Evolutionary conservation across 2,329 filamentous ascomycete genomes (phyloP), one percentile per base, ranked within the genome.

Genomic region (Paraconiothyrium sp.): DNA sequence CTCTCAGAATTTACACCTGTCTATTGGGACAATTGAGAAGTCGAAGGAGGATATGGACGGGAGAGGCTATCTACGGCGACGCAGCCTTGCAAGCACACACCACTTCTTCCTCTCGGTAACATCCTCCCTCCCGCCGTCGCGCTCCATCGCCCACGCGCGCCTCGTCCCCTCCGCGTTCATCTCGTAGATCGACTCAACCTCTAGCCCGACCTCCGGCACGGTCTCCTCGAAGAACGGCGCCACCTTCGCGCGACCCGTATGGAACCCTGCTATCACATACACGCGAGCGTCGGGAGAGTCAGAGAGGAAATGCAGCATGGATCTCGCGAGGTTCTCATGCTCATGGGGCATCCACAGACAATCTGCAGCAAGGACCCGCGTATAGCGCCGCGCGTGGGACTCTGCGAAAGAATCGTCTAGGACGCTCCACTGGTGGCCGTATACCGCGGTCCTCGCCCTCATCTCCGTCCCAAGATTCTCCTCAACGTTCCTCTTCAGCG

Each of bases 271-370:
- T 7, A 92, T 83, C n/a, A 89, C 85, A 79, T 89, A 88, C 54
- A 88, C 85, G 37, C 86, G 81, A 2, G 87, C 85, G 13, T 69
- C 75, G 1, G 78, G 68, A 3, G 72, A 76, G 5, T 72, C 72
- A 1, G 75, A 78, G 20, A 92, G 80, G 72, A 92, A 91, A 76
- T 88, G 86, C 5, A 83, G 76, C 72, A 92, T 86, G 27, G 89
- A 91, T 46, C 73, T 76, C 50, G 84, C 84, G 30, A 93, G 82
- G 74, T 89, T 90, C n/a, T 78, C 83, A 76, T 93, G 91, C 80
- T 92, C 86, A 81, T 84, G 85, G 1, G 87, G 86, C 88, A 92
- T 92, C 90, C 90, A 93, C 59, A 91, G 83, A 71, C 90, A 92
- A 77, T 93, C 90, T 64, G 89, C 88, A 0, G 88, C 88, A n/a